Percentiles rank a stretch among this genome's conserved stretches.
Evolutionary conservation across 2,329 filamentous ascomycete species (phyloP).

Genomic region (Diaporthe caulivora): DNA sequence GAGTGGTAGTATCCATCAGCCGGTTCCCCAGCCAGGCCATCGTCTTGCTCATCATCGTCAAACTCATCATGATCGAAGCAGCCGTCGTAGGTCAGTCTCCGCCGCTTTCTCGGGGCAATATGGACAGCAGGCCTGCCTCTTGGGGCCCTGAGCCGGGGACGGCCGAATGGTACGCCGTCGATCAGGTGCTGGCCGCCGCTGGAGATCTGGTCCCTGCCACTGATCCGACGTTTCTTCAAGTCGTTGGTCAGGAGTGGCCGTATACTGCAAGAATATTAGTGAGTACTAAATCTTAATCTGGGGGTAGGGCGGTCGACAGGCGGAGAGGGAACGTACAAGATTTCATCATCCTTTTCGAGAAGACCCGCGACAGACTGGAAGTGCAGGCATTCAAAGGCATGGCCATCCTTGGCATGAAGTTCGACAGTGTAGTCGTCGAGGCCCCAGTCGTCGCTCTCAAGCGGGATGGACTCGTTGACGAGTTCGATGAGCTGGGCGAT

Average conservation of each 20-base stretch:
- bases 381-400: slow-evolving; percentile 87
- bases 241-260: slow-evolving; percentile 83
- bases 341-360: slow-evolving; percentile 85
- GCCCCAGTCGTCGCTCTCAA: slow-evolving; percentile 84
- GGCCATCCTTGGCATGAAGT: slow-evolving; percentile 66
- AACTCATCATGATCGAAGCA: slow-evolving; percentile 57
- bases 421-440: slow-evolving; percentile 92
- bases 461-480: slow-evolving; percentile 83
- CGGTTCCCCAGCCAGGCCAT: slow-evolving; percentile 49
- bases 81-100: slow-evolving; percentile 60
- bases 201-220: slow-evolving; percentile 85
- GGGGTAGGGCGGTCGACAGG: neutral
- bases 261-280: slow-evolving; percentile 66
- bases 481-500: slow-evolving; percentile 82
- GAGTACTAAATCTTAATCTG: slow-evolving; percentile 24
- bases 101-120: slow-evolving; percentile 81
- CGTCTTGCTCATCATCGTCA: slow-evolving; percentile 51
- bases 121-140: slow-evolving; percentile 74
- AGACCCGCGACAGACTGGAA: slow-evolving; percentile 79
- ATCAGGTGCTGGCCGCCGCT: slow-evolving; percentile 82
- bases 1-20: slow-evolving; percentile 45
- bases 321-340: slow-evolving; percentile 70
- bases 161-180: slow-evolving; percentile 88
- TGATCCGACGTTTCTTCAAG: slow-evolving; percentile 77
- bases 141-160: slow-evolving; percentile 72